phyloP scores from a whole-genome alignment of 208 protist genomes.

The Leptomonas pyrrhocoris region DNA sequence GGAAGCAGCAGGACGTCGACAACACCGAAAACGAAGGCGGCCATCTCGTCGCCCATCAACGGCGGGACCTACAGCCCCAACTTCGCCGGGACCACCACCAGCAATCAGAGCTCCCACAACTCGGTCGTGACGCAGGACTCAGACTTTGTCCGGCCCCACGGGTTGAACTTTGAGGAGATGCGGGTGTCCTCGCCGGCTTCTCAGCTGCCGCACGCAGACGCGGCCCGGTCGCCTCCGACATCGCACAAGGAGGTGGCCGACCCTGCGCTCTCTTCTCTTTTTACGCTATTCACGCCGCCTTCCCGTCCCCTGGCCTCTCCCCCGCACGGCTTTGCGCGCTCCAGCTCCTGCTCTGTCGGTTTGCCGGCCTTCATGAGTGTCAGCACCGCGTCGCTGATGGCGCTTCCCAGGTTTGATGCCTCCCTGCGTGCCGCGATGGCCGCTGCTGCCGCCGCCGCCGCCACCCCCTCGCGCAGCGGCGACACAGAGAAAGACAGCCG shows the following conservation, averaged over 20 bases:
- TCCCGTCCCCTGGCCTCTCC: background rate
- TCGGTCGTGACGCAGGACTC: conserved; percentile 3
- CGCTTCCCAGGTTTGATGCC: background rate
- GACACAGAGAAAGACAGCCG: background rate
- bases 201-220: background rate
- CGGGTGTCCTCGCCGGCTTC: background rate
- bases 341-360: conserved; percentile 3
- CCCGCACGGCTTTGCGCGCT: background rate
- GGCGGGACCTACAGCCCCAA: background rate
- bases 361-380: conserved; percentile 23
- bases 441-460: background rate
- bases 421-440: background rate
- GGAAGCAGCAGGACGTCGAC: background rate
- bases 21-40: background rate
- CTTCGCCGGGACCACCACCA: background rate
- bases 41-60: background rate
- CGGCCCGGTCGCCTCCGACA: background rate
- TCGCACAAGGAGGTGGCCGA: background rate
- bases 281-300: background rate
- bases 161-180: background rate
- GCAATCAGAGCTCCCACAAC: conserved; percentile 4
- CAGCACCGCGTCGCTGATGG: conserved; percentile 12
- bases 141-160: background rate
- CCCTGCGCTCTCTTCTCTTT: background rate
- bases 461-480: background rate